Percentiles rank a stretch among this genome's conserved stretches.
Conservation (phyloP, 2,329 filamentous ascomycete genomes). For the Fusarium gaditjirri region DNA sequence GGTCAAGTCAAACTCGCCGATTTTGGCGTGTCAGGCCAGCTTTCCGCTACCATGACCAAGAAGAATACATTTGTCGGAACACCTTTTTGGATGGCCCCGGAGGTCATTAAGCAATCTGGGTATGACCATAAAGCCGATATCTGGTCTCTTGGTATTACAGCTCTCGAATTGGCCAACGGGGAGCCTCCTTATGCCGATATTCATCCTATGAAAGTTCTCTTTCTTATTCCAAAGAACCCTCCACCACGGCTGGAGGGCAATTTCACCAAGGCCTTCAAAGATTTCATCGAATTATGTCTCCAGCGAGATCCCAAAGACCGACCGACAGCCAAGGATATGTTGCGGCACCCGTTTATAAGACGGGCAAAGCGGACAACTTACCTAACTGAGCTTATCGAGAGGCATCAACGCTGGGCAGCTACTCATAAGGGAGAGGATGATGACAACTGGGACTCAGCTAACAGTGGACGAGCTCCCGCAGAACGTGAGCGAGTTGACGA, state of each 20-base stretch:
- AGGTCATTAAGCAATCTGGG: constrained; percentile 98
- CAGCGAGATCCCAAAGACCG: constrained; percentile 90
- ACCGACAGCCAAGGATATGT: constrained; percentile 84
- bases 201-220: constrained; percentile 98
- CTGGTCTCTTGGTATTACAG: constrained; percentile 96
- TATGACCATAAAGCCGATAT: constrained; percentile 99
- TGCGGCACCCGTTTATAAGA: constrained; percentile 90
- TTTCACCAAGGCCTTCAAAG: constrained; percentile 85
- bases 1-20: constrained; percentile 98
- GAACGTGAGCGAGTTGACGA: constrained; percentile 73
- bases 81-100: constrained; percentile 99
- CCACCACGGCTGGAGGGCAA: constrained; percentile 84
- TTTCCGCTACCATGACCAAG: constrained; percentile 98
- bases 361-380: constrained; percentile 96
- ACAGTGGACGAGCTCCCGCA: constrained; percentile 61
- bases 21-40: constrained; percentile 95
- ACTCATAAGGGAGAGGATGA: constrained; percentile 79
- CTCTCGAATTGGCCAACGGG: constrained; percentile 88
- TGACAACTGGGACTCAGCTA: constrained; percentile 64
- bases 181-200: constrained; percentile 97
- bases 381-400: constrained; percentile 92
- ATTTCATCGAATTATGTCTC: constrained; percentile 85
- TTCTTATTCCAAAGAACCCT: constrained; percentile 94
- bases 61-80: constrained; percentile 99
- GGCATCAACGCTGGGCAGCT: constrained; percentile 86